Evolutionary conservation across 1,139 yeast species (phyloP).

Genomic region (Suhomyces choctaworum): DNA sequence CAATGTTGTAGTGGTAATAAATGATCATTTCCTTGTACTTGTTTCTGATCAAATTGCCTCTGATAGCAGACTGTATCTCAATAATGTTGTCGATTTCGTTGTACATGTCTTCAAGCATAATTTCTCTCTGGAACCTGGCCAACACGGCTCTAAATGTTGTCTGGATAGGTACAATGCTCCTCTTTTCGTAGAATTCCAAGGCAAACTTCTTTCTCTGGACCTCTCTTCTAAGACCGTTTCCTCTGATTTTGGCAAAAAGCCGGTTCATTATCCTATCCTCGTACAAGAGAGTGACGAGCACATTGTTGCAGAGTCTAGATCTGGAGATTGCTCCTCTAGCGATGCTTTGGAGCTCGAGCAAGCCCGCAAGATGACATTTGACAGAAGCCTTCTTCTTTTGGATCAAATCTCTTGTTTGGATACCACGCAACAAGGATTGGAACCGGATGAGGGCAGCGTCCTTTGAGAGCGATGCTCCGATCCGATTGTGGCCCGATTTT

Average conservation of each 20-base stretch:
- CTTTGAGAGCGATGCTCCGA: constrained; percentile 13
- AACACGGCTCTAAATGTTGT: constrained; percentile 49
- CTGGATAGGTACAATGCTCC: constrained; percentile 33
- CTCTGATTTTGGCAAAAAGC: constrained; percentile 49
- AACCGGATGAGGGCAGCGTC: constrained; percentile 25
- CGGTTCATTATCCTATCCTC: constrained; percentile 39
- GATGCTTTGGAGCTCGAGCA: constrained; percentile 49
- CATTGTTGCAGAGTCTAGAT: constrained; percentile 44
- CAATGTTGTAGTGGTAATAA: constrained; percentile 57
- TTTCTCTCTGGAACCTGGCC: constrained; percentile 50
- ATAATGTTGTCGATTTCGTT: constrained; percentile 41
- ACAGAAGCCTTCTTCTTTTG: constrained; percentile 21
- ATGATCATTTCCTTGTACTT: constrained; percentile 39
- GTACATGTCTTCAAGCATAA: constrained; percentile 54
- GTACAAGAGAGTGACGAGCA: constrained; percentile 43
- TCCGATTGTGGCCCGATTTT: constrained; percentile 14
- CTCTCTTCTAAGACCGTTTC: constrained; percentile 38
- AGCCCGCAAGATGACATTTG: constrained; percentile 12
- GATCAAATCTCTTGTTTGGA: constrained; percentile 24
- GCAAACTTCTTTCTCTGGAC: constrained; percentile 23
- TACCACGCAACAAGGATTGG: constrained; percentile 40
- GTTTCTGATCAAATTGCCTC: constrained; percentile 48
- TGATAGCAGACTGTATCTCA: constrained; percentile 48
- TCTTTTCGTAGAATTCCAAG: constrained; percentile 23
- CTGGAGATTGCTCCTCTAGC: constrained; percentile 55